Conservation (phyloP, 805 yeast genomes). For the Saccharomycopsis guyanensis region DNA sequence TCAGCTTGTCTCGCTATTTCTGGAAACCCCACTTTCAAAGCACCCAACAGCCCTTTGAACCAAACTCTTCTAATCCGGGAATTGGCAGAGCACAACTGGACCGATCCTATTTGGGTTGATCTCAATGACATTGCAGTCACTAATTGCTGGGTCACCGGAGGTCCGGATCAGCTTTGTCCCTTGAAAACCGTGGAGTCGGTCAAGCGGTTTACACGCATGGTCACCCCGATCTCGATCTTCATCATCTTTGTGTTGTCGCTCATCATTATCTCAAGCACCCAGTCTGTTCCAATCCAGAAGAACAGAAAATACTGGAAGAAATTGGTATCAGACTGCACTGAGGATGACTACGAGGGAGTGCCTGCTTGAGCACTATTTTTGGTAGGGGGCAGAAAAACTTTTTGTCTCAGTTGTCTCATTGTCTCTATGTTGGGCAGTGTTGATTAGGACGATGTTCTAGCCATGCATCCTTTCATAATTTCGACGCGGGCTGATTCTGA, state of each 20-base stretch:
- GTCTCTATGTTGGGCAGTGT: too few relatives aligned
- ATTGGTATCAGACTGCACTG: slow-evolving; percentile 45
- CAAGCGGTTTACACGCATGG: slow-evolving; percentile 50
- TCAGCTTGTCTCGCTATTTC: slow-evolving; percentile 31
- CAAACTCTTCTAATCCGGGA: slow-evolving; percentile 27
- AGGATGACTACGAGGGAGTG: slow-evolving; percentile 76
- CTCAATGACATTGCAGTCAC: slow-evolving; percentile 66
- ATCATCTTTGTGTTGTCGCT: slow-evolving; percentile 43
- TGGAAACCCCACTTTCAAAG: slow-evolving; percentile 33
- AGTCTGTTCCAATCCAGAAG: slow-evolving; percentile 60
- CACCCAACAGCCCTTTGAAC: slow-evolving; percentile 46
- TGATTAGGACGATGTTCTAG: too few relatives aligned
- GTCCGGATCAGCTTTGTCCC: slow-evolving; percentile 71
- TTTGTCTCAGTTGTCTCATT: too few relatives aligned
- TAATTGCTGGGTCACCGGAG: slow-evolving; percentile 84
- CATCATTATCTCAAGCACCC: slow-evolving; percentile 47
- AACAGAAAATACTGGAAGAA: slow-evolving; percentile 62
- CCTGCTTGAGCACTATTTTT: slow-evolving; percentile 53
- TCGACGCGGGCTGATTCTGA: too few relatives aligned
- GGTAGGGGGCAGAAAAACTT: too few relatives aligned
- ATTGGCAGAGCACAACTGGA: slow-evolving; percentile 23
- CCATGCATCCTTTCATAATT: too few relatives aligned
- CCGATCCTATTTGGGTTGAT: slow-evolving; percentile 64
- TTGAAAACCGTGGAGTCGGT: slow-evolving; percentile 50
- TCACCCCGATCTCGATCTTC: slow-evolving; percentile 61